A percentile compares a stretch with the other conserved stretches of the same genome.
These are phyloP conservation scores for Blastobotrys proliferans DNA, from an alignment of 1,139 yeast genomes.

Conservation along the genomic window DNA sequence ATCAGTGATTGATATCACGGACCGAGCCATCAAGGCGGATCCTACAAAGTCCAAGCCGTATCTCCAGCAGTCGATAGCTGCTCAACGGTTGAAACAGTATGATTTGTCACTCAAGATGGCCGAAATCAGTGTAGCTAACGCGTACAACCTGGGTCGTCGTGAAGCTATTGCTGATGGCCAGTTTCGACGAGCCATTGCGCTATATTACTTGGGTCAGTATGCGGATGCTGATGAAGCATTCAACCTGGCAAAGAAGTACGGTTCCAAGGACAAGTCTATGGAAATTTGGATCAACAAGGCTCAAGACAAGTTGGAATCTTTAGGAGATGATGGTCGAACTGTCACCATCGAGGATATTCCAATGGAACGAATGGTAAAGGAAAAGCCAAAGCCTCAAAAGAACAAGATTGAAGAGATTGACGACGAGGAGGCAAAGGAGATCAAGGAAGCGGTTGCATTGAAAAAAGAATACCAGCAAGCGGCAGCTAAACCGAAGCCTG, in stretches of 20 bases:
- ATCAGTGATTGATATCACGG: conserved; percentile 38
- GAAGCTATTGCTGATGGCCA: conserved; percentile 55
- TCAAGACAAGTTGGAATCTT: conserved; percentile 14
- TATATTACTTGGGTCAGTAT: conserved; percentile 40
- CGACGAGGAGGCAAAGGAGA: conserved; percentile 11
- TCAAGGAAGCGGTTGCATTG: conserved; percentile 11
- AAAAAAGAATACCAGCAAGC: conserved; percentile 8
- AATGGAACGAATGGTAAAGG: conserved; percentile 1
- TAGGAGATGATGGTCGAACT: conserved; percentile 14
- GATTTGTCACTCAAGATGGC: conserved; percentile 52
- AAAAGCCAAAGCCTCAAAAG: conserved; percentile 1
- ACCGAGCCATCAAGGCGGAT: conserved; percentile 34
- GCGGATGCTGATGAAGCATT: conserved; percentile 49
- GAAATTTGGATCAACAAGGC: conserved; percentile 25
- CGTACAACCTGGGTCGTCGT: conserved; percentile 49
- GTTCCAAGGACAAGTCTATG: conserved; percentile 41
- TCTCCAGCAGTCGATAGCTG: conserved; percentile 42
- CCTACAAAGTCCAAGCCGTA: conserved; percentile 44
- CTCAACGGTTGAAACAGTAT: conserved; percentile 49
- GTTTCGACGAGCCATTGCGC: conserved; percentile 47
- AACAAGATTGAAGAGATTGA: conserved; percentile 3
- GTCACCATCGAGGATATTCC: conserved; percentile 26
- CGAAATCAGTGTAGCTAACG: conserved; percentile 51
- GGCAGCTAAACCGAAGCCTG: conserved; percentile 6
- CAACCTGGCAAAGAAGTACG: conserved; percentile 45